A percentile compares a stretch with the other conserved stretches of the same genome.
Evolutionary conservation across 2,329 filamentous ascomycete species (phyloP).

Genomic region (Aspergillus pseudonomiae): DNA sequence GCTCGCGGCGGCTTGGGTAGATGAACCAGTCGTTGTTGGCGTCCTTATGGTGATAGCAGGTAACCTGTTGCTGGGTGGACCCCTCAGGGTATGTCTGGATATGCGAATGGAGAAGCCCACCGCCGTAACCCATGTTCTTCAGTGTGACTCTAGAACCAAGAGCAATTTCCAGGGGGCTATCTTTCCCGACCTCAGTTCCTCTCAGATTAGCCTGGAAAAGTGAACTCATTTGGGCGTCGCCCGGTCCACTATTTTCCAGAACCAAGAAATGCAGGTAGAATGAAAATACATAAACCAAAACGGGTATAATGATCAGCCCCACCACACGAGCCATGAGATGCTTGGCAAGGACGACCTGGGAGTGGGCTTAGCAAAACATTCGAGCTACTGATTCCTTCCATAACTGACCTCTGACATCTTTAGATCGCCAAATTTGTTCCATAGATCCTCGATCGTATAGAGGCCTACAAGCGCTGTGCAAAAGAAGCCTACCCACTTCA

Average conservation of each 20-base stretch:
- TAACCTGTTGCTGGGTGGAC: slow-evolving; percentile 92
- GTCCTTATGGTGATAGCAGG: slow-evolving; percentile 99
- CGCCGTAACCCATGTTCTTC: slow-evolving; percentile 99
- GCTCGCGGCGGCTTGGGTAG: slow-evolving; percentile 83
- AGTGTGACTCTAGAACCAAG: slow-evolving; percentile 86
- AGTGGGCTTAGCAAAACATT: slow-evolving; percentile 33
- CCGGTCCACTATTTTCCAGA: slow-evolving; percentile 88
- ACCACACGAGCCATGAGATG: slow-evolving; percentile 80
- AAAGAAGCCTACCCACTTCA: slow-evolving; percentile 97
- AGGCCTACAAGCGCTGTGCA: slow-evolving; percentile 91
- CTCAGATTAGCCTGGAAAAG: slow-evolving; percentile 96
- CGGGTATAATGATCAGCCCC: slow-evolving; percentile 84
- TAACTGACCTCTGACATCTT: slow-evolving; percentile 79
- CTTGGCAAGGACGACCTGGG: slow-evolving; percentile 66
- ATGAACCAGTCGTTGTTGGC: slow-evolving; percentile 99
- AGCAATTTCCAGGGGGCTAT: slow-evolving; percentile 91
- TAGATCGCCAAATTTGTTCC: slow-evolving; percentile 94
- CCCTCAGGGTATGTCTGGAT: slow-evolving; percentile 95
- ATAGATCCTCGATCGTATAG: slow-evolving; percentile 94
- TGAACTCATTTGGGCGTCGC: slow-evolving; percentile 99
- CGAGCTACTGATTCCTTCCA: background rate
- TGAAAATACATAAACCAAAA: slow-evolving; percentile 91
- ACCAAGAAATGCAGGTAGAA: slow-evolving; percentile 95
- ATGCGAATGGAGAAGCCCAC: slow-evolving; percentile 93
- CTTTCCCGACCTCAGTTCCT: slow-evolving; percentile 90